A percentile compares a stretch with the other conserved stretches of the same genome.
These are phyloP conservation scores for Coemansia aciculifera DNA, from an alignment of 192 early-diverging fungal species.

Conservation along the genomic window DNA sequence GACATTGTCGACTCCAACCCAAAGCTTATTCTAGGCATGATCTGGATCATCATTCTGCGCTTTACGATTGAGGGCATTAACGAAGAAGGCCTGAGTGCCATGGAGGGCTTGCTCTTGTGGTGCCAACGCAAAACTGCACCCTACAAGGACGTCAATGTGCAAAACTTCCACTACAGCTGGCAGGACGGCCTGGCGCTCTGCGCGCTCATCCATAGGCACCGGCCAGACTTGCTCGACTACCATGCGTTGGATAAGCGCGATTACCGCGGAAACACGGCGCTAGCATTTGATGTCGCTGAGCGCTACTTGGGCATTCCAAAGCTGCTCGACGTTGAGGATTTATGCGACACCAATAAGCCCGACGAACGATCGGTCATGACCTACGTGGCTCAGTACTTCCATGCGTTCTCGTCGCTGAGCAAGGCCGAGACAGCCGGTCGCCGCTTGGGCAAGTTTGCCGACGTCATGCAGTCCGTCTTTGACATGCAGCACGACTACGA, in stretches of 20 bases:
- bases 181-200: constrained; percentile 94
- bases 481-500: constrained; percentile 96
- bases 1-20: constrained; percentile 93
- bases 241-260: constrained; percentile 80
- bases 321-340: constrained; percentile 93
- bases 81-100: constrained; percentile 93
- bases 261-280: constrained; percentile 80
- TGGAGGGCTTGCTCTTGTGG: constrained; percentile 96
- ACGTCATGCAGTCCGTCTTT: constrained; percentile 85
- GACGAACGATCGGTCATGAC: constrained; percentile 98
- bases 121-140: constrained; percentile 94
- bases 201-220: constrained; percentile 94
- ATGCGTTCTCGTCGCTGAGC: constrained; percentile 89
- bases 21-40: constrained; percentile 93
- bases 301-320: constrained; percentile 87
- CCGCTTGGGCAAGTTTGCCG: constrained; percentile 89
- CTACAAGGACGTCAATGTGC: constrained; percentile 77
- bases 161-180: constrained; percentile 93
- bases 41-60: constrained; percentile 96
- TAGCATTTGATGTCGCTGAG: constrained; percentile 95
- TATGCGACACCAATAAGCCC: constrained; percentile 89
- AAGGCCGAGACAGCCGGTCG: constrained; percentile 83
- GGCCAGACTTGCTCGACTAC: constrained; percentile 93
- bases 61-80: constrained; percentile 94
- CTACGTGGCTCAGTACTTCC: constrained; percentile 97